Base-by-base conservation (phyloP, 306 rosid species). In the Cucurbita argyrosperma region DNA sequence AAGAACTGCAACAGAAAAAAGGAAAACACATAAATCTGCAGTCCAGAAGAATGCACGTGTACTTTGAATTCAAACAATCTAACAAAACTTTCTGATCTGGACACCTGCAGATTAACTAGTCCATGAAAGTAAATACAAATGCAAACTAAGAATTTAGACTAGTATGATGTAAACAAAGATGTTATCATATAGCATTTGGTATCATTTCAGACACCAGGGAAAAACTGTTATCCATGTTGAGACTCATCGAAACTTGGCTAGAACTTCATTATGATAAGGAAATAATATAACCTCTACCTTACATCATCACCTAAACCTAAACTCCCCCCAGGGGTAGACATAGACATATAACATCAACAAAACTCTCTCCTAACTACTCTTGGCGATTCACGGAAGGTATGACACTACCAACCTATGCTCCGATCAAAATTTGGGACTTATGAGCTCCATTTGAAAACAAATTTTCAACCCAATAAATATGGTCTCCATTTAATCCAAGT, bases 1-100 rank as follows among this genome's bases (percentile, higher is more conserved):
- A 94, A 54, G 76, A 94, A 26, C 99, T 94, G 96, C 86, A 82
- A 40, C 55, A 30, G 43, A 61, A 74, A 19, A 77, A 35, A 56
- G 8, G 74, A 74, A 9, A 75, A 76, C 67, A 64, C 21, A 46
- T 18, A 47, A 40, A 64, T 66, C 18, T 35, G 65, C 47, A 5
- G n/a, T 47, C 6, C 30, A 40, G 69, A 45, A 55, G 57, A 67
- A 5, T 11, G 8, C 1, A 64, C 49, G 1, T 14, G 15, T 65
- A 42, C 1, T 8, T 1, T n/a, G n/a, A 65, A 40, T 11, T 46
- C 10, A 23, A 46, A 46, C 19, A 67, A 68, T 53, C 35, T 6
- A 18, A 42, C 35, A 18, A 45, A 5, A 18, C 39, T 19, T 5
- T 43, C 72, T 43, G 51, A 5, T 63, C 40, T 40, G 23, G 5